Percentiles rank a stretch among this genome's conserved stretches.
phyloP scores from a whole-genome alignment of 306 rosid genomes.

The Clitoria ternatea region DNA sequence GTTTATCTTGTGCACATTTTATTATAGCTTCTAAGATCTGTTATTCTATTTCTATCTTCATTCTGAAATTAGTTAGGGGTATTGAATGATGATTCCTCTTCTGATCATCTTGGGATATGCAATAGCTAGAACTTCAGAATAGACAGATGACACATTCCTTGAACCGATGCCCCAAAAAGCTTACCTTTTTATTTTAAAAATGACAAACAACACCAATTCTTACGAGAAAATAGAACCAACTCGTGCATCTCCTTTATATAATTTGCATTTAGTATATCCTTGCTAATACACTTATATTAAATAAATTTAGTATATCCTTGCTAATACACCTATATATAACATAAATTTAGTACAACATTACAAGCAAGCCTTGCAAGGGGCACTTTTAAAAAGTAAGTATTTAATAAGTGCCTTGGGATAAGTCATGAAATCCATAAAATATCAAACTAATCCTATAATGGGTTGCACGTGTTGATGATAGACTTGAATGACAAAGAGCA shows the following conservation, averaged over 20 bases:
- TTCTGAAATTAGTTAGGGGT: background rate
- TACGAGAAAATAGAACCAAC: background rate
- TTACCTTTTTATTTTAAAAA: no score
- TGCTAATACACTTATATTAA: no score
- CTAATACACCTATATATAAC: background rate
- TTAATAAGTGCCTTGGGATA: background rate
- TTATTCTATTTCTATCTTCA: background rate
- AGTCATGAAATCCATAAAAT: slow-evolving; percentile 1
- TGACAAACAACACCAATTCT: background rate
- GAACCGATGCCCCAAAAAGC: background rate
- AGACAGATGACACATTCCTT: background rate
- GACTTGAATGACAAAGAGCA: background rate
- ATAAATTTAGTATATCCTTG: no score
- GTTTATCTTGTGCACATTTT: background rate
- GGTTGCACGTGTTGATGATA: background rate
- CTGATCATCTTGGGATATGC: background rate
- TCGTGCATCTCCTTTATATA: no score
- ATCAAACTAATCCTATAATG: background rate
- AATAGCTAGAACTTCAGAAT: background rate
- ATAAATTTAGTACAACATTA: background rate
- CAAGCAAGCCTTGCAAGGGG: slow-evolving; percentile 25
- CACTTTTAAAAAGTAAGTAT: background rate
- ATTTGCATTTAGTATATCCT: no score
- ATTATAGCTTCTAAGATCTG: background rate
- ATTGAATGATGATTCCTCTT: background rate